Percentiles rank a stretch among this genome's conserved stretches.
Evolutionary conservation across 2,329 filamentous ascomycete species (phyloP).

Genomic region (Microthyrium microscopicum): DNA sequence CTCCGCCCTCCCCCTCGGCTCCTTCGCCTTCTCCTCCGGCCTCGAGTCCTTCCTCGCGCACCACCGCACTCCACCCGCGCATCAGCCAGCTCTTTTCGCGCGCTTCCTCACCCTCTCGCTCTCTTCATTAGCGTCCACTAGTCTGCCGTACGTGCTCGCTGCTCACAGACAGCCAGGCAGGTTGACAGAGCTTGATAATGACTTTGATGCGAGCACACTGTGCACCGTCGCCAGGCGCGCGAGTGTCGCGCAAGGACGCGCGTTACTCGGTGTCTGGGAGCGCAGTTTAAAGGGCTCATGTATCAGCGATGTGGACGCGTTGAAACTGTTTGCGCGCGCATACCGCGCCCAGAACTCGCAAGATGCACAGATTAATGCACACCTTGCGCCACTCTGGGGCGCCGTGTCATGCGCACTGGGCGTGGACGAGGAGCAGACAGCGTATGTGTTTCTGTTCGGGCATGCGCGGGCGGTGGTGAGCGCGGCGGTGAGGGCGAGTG

Average conservation of each 20-base stretch:
- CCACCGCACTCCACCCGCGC: constrained; percentile 18
- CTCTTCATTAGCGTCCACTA: constrained; percentile 52
- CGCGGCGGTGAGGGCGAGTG: constrained; percentile 58
- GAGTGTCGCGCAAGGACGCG: constrained; percentile 58
- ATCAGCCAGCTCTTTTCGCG: constrained; percentile 14
- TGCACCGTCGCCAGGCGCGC: constrained; percentile 68
- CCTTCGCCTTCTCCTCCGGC: constrained; percentile 74
- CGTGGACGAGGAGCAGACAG: constrained; percentile 43
- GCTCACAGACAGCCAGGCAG: constrained; percentile 39
- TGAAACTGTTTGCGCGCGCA: too few relatives aligned
- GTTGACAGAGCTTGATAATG: constrained; percentile 50
- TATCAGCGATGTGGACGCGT: too few relatives aligned
- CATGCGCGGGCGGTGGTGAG: constrained; percentile 63
- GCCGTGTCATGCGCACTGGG: constrained; percentile 46
- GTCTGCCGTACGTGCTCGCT: constrained; percentile 58
- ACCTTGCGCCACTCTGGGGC: constrained; percentile 57
- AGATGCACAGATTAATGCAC: constrained; percentile 32
- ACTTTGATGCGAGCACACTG: constrained; percentile 57
- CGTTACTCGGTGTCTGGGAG: constrained; percentile 62
- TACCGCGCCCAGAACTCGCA: too few relatives aligned
- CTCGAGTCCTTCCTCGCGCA: constrained; percentile 72
- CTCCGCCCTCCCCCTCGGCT: constrained; percentile 65
- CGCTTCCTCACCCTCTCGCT: constrained; percentile 56
- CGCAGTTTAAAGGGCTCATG: constrained; percentile 37
- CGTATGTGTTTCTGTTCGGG: constrained; percentile 59